phyloP scores from a whole-genome alignment of 176 grass and related monocot genomes.

The Poa annua region DNA sequence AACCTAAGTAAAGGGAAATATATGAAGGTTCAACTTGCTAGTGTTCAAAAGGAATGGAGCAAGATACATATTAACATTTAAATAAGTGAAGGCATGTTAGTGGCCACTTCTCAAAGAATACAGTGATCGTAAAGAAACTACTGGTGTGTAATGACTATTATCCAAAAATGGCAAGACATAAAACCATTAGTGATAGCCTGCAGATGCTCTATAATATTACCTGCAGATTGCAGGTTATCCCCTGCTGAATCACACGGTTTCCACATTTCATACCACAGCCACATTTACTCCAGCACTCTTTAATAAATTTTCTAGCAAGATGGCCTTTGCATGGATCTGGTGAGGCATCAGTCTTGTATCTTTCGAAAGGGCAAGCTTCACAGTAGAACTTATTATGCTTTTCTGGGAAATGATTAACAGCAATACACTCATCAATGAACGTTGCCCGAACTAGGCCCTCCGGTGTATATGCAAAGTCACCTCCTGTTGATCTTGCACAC shows the following conservation, averaged over 20 bases:
- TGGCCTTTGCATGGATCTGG: slow-evolving; percentile 70
- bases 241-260: slow-evolving; percentile 71
- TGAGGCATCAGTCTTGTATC: slow-evolving; percentile 43
- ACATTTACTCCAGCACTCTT: slow-evolving; percentile 91
- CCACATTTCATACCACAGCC: slow-evolving; percentile 79
- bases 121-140: neutral
- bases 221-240: slow-evolving; percentile 64
- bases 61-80: slow-evolving; percentile 12
- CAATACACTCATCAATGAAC: slow-evolving; percentile 71
- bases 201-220: slow-evolving; percentile 39
- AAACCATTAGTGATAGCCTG: neutral
- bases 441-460: slow-evolving; percentile 64
- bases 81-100: slow-evolving; percentile 17
- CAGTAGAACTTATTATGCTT: slow-evolving; percentile 57
- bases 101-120: neutral
- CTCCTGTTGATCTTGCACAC: slow-evolving; percentile 63
- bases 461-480: slow-evolving; percentile 61
- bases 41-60: slow-evolving; percentile 21
- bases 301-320: slow-evolving; percentile 73
- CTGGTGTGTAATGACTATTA: slow-evolving; percentile 5
- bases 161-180: neutral
- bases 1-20: neutral
- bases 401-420: slow-evolving; percentile 45
- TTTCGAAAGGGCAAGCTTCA: slow-evolving; percentile 70
- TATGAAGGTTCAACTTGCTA: neutral